Base-by-base conservation (phyloP, 441 rosid species). In the Pelargonium exstipulatum region DNA sequence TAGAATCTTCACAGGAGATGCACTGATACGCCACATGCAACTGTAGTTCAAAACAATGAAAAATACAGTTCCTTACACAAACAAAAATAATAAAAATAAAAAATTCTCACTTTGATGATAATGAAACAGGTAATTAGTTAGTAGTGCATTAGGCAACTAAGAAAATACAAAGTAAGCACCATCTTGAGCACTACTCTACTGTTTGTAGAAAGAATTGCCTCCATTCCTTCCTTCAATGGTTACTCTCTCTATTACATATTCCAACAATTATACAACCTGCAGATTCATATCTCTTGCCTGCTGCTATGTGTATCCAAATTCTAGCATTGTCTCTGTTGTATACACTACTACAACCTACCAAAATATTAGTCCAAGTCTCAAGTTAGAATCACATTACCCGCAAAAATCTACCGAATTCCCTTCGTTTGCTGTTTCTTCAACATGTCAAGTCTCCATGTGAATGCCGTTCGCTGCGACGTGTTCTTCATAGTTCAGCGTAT, bases 401-500 rank as follows among this genome's bases (percentile, higher is more conserved):
- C n/a, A 29, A 42, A 35, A 12, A 13, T 62, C 69, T 37, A 32
- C 43, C 18, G 17, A 24, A n/a, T 16, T 42, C 45, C n/a, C 64
- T 46, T 20, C n/a, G 43, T 14, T 70, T 42, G 42, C 64, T 67
- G 17, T 14, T 51, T 16, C 35, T 29, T 29, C 35, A 29, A 32
- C 4, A 32, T 37, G 42, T 17, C 61, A 66, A 53, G 74, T 65
- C 67, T 79, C 74, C 74, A 63, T 67, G 69, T 67, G 69, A 46
- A 69, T 65, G 4, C 8, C 42, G 4, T 37, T 37, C 8, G 42
- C 61, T 1, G 74, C 77, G 75, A 77, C 70, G 69, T 83, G 76
- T 73, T 83, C 88, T 77, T 83, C 80, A 5, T 74, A 78, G 68
- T 82, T 84, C 35, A 89, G 74, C 63, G 89, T 85, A 48, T 76